Evolutionary conservation across 805 yeast genomes (phyloP), one percentile per base, ranked within the genome.

Genomic region (Pichia thaimueangensis): DNA sequence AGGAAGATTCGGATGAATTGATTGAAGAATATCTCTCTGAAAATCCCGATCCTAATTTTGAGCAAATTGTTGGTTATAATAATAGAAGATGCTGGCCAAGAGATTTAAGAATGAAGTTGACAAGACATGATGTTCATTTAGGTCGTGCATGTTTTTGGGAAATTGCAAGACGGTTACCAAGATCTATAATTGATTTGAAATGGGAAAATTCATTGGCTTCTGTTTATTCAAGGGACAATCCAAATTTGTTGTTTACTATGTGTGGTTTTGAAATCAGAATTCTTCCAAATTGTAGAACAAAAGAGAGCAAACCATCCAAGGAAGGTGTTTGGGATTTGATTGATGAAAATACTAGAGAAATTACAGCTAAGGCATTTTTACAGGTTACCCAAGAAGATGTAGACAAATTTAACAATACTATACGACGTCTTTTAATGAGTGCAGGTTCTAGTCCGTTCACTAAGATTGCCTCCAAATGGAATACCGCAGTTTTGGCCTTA

Each of bases 91-190:
- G 97, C 57, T 93, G 99, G 99, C 96, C 98, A 3, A 68, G 85
- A 35, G 97, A 93, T 58, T 68, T 81, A 17, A 74, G 97, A 45
- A 93, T 93, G 97, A 76, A 87, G 50, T 64, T 93, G 38, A 80
- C 89, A 79, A 71, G 96, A 34, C 82, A 80, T 45, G 98, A 93
- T 64, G 97, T 91, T 5, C 85, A 87, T 51, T 68, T 93, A 6
- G 98, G 97, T 2, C 69, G 93, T 43, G 97, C 97, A 1, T 83
- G 81, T 0, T 86, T 83, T 58, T 87, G 96, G 96, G 97, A 93
- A 59, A 64, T 93, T 28, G 71, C 78, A 31, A 80, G 83, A 15
- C 71, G 97, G 29, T 61, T 93, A 29, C 97, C 98, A 0, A 60
- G 72, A 4, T 79, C 95, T 0, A 55, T 93, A 11, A 80, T 89